These are phyloP conservation scores for Streptanthus diversifolius DNA, from an alignment of 345 rosid genomes.

Conservation along the genomic window DNA sequence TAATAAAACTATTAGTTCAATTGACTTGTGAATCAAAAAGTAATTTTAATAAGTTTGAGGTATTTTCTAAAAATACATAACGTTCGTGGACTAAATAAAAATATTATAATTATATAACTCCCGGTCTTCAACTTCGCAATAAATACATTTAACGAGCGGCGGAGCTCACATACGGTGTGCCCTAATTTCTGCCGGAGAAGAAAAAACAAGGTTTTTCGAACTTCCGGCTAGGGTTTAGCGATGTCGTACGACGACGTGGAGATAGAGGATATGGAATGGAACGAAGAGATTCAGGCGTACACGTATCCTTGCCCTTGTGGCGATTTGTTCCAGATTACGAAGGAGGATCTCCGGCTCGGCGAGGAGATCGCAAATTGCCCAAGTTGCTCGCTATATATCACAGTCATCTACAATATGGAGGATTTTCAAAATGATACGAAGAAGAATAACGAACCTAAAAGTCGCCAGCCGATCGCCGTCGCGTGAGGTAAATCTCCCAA, in stretches of 20 bases:
- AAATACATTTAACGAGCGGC: conserved; percentile 2
- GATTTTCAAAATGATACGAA: conserved; percentile 55
- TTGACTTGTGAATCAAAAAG: background rate
- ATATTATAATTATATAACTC: background rate
- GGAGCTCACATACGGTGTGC: background rate
- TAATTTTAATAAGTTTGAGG: background rate
- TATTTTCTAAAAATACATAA: background rate
- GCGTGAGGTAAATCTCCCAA: conserved; percentile 38
- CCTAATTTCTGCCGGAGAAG: conserved; percentile 28
- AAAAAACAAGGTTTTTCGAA: background rate
- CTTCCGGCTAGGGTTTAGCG: background rate
- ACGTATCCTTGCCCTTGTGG: conserved; percentile 97
- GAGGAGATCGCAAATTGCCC: conserved; percentile 92
- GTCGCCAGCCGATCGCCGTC: conserved; percentile 52
- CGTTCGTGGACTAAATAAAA: background rate
- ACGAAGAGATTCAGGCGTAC: conserved; percentile 64
- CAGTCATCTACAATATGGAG: conserved; percentile 79
- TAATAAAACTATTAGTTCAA: background rate
- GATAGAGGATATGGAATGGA: conserved; percentile 99
- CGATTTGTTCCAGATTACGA: conserved; percentile 84
- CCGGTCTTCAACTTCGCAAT: background rate
- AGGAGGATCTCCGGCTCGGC: conserved; percentile 74
- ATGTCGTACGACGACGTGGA: conserved; percentile 99
- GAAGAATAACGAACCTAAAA: conserved; percentile 40
- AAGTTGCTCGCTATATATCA: conserved; percentile 87